Evolutionary conservation across 2,329 filamentous ascomycete species (phyloP).

Genomic region (Mycosphaerella sp.): DNA sequence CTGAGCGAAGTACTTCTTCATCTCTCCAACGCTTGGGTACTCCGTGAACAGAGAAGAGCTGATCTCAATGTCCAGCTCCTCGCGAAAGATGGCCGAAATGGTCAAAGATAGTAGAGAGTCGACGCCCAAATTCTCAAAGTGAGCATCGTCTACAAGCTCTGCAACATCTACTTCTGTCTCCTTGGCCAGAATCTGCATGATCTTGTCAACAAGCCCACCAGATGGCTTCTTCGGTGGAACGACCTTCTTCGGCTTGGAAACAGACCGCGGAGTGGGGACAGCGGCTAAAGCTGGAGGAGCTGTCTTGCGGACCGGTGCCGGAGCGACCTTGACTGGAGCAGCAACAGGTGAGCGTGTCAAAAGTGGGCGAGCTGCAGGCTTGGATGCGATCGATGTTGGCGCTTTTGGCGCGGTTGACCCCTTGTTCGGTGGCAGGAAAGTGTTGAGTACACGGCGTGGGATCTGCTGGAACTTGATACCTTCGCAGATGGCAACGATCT

Average conservation of each 20-base stretch:
- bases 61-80: slow-evolving; percentile 55
- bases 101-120: slow-evolving; percentile 57
- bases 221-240: slow-evolving; percentile 50
- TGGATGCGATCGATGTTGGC: slow-evolving; percentile 30
- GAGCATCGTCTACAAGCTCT: slow-evolving; percentile 54
- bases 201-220: slow-evolving; percentile 44
- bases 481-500: slow-evolving; percentile 53
- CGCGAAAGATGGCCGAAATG: slow-evolving; percentile 56
- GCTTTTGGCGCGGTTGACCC: slow-evolving; percentile 31
- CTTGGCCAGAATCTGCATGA: slow-evolving; percentile 61
- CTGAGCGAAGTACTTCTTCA: slow-evolving; percentile 52
- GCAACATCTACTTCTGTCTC: slow-evolving; percentile 56
- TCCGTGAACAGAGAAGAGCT: slow-evolving; percentile 56
- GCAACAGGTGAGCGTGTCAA: slow-evolving; percentile 35
- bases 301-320: slow-evolving; percentile 21
- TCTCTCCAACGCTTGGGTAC: slow-evolving; percentile 53
- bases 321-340: slow-evolving; percentile 28
- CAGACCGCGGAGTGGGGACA: slow-evolving; percentile 30
- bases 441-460: slow-evolving; percentile 59
- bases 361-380: slow-evolving; percentile 2
- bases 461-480: slow-evolving; percentile 63
- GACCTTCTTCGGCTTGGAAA: slow-evolving; percentile 48
- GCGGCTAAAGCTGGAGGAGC: slow-evolving; percentile 30
- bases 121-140: slow-evolving; percentile 57
- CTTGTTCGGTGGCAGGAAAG: slow-evolving; percentile 58